These are phyloP conservation scores for Gnaphalium uliginosum DNA, from an alignment of 129 eudicot species.

Conservation along the genomic window DNA sequence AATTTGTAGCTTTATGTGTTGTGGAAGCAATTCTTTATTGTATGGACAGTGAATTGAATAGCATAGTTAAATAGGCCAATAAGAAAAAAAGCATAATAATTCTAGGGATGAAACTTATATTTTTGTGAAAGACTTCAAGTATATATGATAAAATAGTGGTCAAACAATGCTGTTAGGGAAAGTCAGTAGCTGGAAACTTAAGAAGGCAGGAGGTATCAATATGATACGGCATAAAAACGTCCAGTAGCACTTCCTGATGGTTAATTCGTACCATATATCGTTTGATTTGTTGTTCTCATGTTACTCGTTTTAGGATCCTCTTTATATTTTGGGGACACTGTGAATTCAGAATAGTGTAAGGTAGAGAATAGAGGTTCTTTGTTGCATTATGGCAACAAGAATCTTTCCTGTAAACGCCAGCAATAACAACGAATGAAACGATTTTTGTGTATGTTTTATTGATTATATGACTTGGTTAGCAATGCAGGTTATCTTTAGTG, in stretches of 20 bases:
- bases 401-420: slow-evolving; percentile 21
- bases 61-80: slow-evolving; percentile 22
- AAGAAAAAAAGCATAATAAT: slow-evolving; percentile 7
- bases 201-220: slow-evolving; percentile 12
- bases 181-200: slow-evolving; percentile 21
- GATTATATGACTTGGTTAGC: slow-evolving; percentile 1
- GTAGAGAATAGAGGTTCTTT: slow-evolving; percentile 12
- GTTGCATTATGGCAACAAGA: slow-evolving; percentile 33
- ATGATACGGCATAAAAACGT: slow-evolving; percentile 17
- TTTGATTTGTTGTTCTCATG: neutral
- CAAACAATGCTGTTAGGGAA: slow-evolving; percentile 18
- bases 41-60: slow-evolving; percentile 13
- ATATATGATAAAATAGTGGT: slow-evolving; percentile 27
- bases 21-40: slow-evolving; percentile 21
- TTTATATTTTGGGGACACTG: slow-evolving; percentile 4
- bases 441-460: neutral
- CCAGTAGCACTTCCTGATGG: neutral
- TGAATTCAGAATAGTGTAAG: slow-evolving; percentile 4
- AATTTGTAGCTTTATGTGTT: slow-evolving; percentile 24
- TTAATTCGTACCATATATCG: slow-evolving; percentile 5
- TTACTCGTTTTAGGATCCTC: slow-evolving; percentile 1
- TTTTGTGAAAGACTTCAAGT: neutral
- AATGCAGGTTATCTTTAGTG: slow-evolving; percentile 3
- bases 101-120: neutral
- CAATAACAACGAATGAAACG: slow-evolving; percentile 22